Base-by-base conservation (phyloP, 2,329 filamentous ascomycete species). In the Fusarium veterinarium region DNA sequence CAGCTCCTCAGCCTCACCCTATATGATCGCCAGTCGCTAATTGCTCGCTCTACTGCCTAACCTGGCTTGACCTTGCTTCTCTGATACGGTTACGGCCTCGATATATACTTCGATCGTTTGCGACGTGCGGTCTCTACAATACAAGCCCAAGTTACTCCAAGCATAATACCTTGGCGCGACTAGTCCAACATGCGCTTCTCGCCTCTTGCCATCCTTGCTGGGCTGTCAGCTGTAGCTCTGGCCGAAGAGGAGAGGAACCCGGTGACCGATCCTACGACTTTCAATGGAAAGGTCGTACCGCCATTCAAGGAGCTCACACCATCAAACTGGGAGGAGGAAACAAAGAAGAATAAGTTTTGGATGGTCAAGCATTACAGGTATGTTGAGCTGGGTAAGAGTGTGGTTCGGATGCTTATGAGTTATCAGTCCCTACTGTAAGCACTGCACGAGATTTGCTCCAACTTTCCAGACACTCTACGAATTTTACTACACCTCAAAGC, bases 391-490 rank as follows among this genome's bases (percentile, higher is more conserved):
- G 19, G 42, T 46, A 25, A 52, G 30, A 49, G 44, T 38, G 4
- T 35, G 64, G 33, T 59, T 14, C 37, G 13, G 40, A 40, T 60
- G 41, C 80, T 80, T 62, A 76, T 64, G 6, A 45, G 71, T 69
- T 46, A 35, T 12, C 65, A 90, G 89, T 76, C 89, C 89, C 16
- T 89, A 85, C 73, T 91, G 89, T 82, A 87, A 87, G 51, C 94
- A 97, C 82, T 98, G 95, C 84, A 88, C 88, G 80, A 86, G 88
- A 55, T 93, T 94, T 78, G 94, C 93, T 58, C 96, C 96, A 12
- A 91, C 90, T 56, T 98, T 91, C 86, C 95, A 98, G 83, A 98
- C 95, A 9, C 83, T 95, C 19, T 97, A 98, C 86, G 96, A 99
- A 84, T 98, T 91, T 82, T 99, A 98, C 85, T 86, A 94, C 84